phyloP scores from a whole-genome alignment of 140 eudicot species.

The Eryngium alpinum region DNA sequence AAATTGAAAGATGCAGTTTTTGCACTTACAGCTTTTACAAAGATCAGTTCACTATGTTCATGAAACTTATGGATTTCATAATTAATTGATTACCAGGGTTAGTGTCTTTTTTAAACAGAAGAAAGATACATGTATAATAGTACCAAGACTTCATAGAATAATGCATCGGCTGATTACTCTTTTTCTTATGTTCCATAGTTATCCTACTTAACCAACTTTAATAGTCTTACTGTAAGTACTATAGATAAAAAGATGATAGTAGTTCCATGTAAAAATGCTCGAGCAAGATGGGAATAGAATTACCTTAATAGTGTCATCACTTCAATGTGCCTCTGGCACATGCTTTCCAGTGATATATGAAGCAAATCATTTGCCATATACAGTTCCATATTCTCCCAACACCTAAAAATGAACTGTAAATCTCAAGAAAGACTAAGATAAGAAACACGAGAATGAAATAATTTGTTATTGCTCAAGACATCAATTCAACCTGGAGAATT shows the following conservation, averaged over 20 bases:
- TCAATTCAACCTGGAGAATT: slow-evolving; percentile 69
- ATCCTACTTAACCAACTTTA: neutral
- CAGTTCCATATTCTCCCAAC: slow-evolving; percentile 97
- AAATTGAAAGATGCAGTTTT: neutral
- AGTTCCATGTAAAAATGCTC: neutral
- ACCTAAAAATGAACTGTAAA: slow-evolving; percentile 96
- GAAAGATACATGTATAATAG: neutral
- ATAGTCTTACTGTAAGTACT: too few relatives aligned
- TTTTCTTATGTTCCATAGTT: neutral
- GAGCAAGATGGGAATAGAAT: neutral
- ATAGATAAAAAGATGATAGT: neutral
- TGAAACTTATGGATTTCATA: neutral
- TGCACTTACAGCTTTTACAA: neutral
- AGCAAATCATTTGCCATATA: slow-evolving; percentile 91
- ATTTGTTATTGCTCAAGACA: neutral
- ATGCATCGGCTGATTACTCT: neutral
- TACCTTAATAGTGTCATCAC: slow-evolving; percentile 92
- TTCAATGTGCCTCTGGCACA: slow-evolving; percentile 87
- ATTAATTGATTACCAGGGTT: too few relatives aligned
- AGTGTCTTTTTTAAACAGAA: neutral
- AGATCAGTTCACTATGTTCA: neutral
- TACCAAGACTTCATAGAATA: neutral
- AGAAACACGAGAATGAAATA: neutral
- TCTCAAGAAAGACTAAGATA: slow-evolving; percentile 17
- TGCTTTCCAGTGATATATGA: slow-evolving; percentile 88